Base-by-base conservation (phyloP, 2,329 filamentous ascomycete genomes). In the Botrytis porri region DNA sequence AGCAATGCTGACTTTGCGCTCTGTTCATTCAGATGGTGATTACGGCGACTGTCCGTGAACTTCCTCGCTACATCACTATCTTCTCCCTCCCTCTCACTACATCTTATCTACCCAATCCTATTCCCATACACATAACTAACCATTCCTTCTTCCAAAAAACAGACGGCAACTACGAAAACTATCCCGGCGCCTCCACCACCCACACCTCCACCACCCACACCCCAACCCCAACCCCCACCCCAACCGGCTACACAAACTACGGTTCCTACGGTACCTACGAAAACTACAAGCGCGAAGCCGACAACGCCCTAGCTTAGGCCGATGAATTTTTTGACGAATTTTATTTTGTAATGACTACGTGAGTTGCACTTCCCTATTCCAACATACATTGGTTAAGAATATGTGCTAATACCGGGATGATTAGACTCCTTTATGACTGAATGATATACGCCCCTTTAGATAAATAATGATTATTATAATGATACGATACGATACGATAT, bases 391-490 rank as follows among this genome's bases (percentile, higher is more conserved):
- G 9, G 3, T 0, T 5, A 22, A 6, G 25, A 48, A 29, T 6
- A 18, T 18, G 39, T 39, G 35, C 64, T 69, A 43, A 69, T 51
- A 16, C 2, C 29, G 1, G 5, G 2, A 8, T 8, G 7, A 54
- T 16, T 12, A 72, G 70, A 57, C 64, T 70, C 65, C 54, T 73
- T 73, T 73, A 63, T 70, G 65, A 73, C 22, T 73, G 64, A 73
- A 73, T 70, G 71, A 69, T 72, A 67, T 62, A 73, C 65, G 65
- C 65, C 45, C 64, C 65, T 73, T 25, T n/a, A n/a, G 3, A 54
- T 63, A 70, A 45, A 62, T 45, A 41, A 73, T 61, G 43, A n/a
- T 69, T 37, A 41, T 72, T 59, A 61, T 69, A 60, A 67, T 72
- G 48, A 37, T 22, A 59, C 29, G 61, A 51, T 37, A 54, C 22